These are phyloP conservation scores for Penicillium salamii DNA, from an alignment of 495 filamentous ascomycete genomes.

Conservation along the genomic window DNA sequence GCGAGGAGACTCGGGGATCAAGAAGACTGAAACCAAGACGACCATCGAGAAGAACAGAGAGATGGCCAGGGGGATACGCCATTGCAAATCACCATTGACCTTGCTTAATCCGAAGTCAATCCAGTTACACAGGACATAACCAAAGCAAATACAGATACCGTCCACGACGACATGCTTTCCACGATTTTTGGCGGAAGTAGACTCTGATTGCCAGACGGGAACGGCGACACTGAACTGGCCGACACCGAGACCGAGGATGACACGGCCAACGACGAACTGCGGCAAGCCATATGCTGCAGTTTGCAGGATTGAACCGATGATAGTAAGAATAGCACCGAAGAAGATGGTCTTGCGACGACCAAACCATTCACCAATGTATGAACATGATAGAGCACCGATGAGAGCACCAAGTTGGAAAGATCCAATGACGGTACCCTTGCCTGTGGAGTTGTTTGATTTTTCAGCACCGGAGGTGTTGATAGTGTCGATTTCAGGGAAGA, in stretches of 20 bases:
- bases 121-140: slow-evolving; percentile 39
- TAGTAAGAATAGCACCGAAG: slow-evolving; percentile 45
- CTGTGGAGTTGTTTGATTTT: slow-evolving; percentile 25
- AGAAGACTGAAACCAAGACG: slow-evolving; percentile 55
- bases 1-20: slow-evolving; percentile 62
- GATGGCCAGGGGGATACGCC: slow-evolving; percentile 45
- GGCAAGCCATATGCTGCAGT: slow-evolving; percentile 39
- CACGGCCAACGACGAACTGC: slow-evolving; percentile 38
- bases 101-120: slow-evolving; percentile 42
- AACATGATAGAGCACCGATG: slow-evolving; percentile 38
- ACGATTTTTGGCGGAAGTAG: slow-evolving; percentile 34
- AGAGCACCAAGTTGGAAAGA: slow-evolving; percentile 44
- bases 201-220: slow-evolving; percentile 51
- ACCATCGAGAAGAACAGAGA: slow-evolving; percentile 62
- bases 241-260: slow-evolving; percentile 44
- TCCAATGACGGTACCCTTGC: slow-evolving; percentile 38
- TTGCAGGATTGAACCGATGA: slow-evolving; percentile 54
- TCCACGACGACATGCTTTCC: slow-evolving; percentile 35
- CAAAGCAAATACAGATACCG: slow-evolving; percentile 51
- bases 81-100: slow-evolving; percentile 28
- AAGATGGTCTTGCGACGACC: slow-evolving; percentile 57
- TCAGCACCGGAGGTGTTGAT: slow-evolving; percentile 23
- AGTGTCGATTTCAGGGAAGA: slow-evolving; percentile 33
- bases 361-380: slow-evolving; percentile 42
- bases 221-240: slow-evolving; percentile 44